Conservation (phyloP, 768 basidiomycete genomes). For the Amanita rimosa region DNA sequence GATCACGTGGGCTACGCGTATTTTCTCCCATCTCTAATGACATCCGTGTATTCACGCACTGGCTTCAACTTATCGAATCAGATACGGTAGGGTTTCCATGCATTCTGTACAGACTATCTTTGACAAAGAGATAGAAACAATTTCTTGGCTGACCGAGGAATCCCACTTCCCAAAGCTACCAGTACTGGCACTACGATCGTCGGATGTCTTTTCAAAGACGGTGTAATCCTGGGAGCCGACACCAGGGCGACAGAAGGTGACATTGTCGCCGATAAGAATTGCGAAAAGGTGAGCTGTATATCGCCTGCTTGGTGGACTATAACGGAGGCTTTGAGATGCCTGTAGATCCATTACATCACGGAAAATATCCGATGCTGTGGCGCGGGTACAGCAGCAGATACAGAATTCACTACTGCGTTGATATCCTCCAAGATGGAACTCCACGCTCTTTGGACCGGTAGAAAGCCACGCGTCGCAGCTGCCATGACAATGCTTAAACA, state of each 20-base stretch:
- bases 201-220: constrained; percentile 86
- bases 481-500: constrained; percentile 99
- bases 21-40: constrained; percentile 20
- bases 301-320: neutral
- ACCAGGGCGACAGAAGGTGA: constrained; percentile 91
- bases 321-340: neutral
- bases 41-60: constrained; percentile 33
- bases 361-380: constrained; percentile 96
- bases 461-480: constrained; percentile 89
- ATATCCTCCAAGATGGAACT: constrained; percentile 96
- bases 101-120: neutral
- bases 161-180: constrained; percentile 72
- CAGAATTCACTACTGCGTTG: constrained; percentile 87
- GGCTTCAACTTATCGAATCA: constrained; percentile 79
- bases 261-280: constrained; percentile 98
- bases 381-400: constrained; percentile 98
- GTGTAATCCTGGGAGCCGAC: constrained; percentile 92
- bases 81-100: constrained; percentile 32
- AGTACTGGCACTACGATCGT: constrained; percentile 98
- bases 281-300: constrained; percentile 71
- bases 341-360: constrained; percentile 81
- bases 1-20: neutral
- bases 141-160: constrained; percentile 58
- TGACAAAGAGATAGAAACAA: constrained; percentile 40
- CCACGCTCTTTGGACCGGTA: constrained; percentile 80